phyloP scores from a whole-genome alignment of 2,329 filamentous ascomycete genomes.

The Scorias spongiosa region DNA sequence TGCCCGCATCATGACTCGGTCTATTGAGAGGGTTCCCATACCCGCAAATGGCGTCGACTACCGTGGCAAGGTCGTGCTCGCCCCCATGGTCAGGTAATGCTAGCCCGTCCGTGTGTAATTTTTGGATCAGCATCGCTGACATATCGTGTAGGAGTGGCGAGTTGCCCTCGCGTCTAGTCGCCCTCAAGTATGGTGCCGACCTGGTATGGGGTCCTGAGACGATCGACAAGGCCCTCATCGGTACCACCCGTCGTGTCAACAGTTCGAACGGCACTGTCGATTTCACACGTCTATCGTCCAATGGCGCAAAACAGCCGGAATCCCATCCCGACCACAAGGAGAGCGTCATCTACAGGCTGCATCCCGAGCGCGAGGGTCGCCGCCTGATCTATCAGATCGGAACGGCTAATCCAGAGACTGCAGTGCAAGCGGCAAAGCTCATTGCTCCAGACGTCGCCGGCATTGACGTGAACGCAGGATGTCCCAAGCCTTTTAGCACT shows the following conservation, averaged over 20 bases:
- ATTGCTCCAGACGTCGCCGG: slow-evolving; percentile 80
- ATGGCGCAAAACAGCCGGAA: slow-evolving; percentile 46
- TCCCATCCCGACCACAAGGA: slow-evolving; percentile 34
- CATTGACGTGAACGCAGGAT: slow-evolving; percentile 96
- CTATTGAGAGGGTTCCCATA: slow-evolving; percentile 55
- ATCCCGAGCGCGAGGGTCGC: slow-evolving; percentile 59
- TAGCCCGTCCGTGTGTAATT: background rate
- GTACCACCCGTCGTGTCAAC: slow-evolving; percentile 65
- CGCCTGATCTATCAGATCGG: slow-evolving; percentile 85
- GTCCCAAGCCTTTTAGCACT: slow-evolving; percentile 92
- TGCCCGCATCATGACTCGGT: slow-evolving; percentile 17
- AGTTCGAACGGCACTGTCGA: slow-evolving; percentile 65
- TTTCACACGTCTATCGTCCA: slow-evolving; percentile 62
- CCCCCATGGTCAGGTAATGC: slow-evolving; percentile 61
- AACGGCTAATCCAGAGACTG: slow-evolving; percentile 65
- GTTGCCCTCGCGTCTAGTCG: slow-evolving; percentile 72
- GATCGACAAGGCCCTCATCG: slow-evolving; percentile 82
- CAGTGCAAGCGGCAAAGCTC: slow-evolving; percentile 69
- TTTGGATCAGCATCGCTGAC: slow-evolving; percentile 15
- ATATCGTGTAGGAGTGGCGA: slow-evolving; percentile 56
- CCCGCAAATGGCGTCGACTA: slow-evolving; percentile 84
- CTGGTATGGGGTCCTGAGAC: slow-evolving; percentile 97
- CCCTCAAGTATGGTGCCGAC: slow-evolving; percentile 89
- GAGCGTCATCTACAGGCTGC: slow-evolving; percentile 69
- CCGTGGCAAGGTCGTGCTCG: slow-evolving; percentile 81